phyloP scores from a whole-genome alignment of 805 yeast genomes.

The Tetrapisispora pingtungensis region DNA sequence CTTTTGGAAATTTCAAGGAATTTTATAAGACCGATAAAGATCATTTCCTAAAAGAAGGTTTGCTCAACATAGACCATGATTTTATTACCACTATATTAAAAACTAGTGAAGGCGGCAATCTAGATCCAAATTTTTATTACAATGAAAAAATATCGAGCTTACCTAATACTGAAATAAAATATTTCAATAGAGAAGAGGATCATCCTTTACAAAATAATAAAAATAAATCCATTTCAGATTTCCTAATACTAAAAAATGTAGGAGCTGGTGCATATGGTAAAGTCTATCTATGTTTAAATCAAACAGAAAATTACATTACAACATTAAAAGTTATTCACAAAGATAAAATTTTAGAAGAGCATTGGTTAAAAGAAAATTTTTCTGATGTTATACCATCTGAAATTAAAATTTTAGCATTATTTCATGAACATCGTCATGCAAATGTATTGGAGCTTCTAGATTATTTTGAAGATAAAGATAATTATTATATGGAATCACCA shows the following conservation, averaged over 20 bases:
- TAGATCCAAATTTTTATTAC: no score
- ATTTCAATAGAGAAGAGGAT: conserved; percentile 21
- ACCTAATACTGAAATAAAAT: conserved; percentile 56
- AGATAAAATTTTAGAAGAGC: conserved; percentile 84
- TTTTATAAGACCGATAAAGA: neutral
- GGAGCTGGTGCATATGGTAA: conserved; percentile 97
- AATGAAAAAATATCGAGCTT: conserved; percentile 26
- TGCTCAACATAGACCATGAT: neutral
- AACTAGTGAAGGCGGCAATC: neutral
- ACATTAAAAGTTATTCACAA: conserved; percentile 86
- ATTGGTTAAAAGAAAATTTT: conserved; percentile 88
- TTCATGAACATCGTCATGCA: conserved; percentile 69
- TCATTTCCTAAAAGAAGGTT: neutral
- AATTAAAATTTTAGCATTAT: conserved; percentile 75
- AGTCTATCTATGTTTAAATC: conserved; percentile 67
- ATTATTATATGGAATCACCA: conserved; percentile 82
- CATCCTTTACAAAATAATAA: conserved; percentile 65
- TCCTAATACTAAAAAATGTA: conserved; percentile 56
- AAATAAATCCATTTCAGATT: conserved; percentile 47
- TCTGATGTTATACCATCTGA: conserved; percentile 91
- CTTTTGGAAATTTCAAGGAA: conserved; percentile 28
- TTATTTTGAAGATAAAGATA: conserved; percentile 82
- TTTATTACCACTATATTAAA: neutral
- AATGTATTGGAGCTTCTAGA: conserved; percentile 77
- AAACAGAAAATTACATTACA: conserved; percentile 50